Percentiles rank a stretch among this genome's conserved stretches.
Conservation (phyloP, 495 filamentous ascomycete genomes). For the Hypomontagnella monticulosa region DNA sequence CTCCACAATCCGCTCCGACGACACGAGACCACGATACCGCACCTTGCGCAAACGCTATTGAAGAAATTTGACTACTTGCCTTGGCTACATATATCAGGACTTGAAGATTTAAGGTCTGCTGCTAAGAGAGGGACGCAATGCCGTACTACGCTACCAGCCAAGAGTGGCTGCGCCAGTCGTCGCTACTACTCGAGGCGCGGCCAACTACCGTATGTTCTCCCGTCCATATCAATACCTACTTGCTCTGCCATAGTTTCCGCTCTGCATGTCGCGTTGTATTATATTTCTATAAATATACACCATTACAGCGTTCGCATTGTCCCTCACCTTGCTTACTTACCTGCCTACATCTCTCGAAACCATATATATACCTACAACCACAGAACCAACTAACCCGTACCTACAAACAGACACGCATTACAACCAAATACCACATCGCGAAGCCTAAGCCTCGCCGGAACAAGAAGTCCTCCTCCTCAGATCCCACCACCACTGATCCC, state of each 20-base stretch:
- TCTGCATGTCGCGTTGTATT: background rate
- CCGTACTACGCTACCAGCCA: constrained; percentile 63
- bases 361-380: background rate
- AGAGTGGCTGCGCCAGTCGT: constrained; percentile 62
- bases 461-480: constrained; percentile 32
- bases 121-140: constrained; percentile 44
- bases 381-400: constrained; percentile 28
- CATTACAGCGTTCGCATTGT: background rate
- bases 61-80: background rate
- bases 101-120: too few relatives aligned
- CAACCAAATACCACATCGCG: constrained; percentile 82
- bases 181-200: constrained; percentile 58
- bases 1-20: constrained; percentile 19
- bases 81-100: too few relatives aligned
- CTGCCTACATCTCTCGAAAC: background rate
- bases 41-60: background rate
- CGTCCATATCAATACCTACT: constrained; percentile 8
- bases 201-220: constrained; percentile 59
- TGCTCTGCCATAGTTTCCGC: background rate
- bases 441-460: constrained; percentile 52
- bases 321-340: background rate
- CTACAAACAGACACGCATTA: constrained; percentile 74
- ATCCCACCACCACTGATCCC: constrained; percentile 19
- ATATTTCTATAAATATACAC: background rate
- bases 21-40: constrained; percentile 7